A percentile compares a stretch with the other conserved stretches of the same genome.
Conservation (phyloP, 2,329 filamentous ascomycete genomes). For the Trichoderma sp. region DNA sequence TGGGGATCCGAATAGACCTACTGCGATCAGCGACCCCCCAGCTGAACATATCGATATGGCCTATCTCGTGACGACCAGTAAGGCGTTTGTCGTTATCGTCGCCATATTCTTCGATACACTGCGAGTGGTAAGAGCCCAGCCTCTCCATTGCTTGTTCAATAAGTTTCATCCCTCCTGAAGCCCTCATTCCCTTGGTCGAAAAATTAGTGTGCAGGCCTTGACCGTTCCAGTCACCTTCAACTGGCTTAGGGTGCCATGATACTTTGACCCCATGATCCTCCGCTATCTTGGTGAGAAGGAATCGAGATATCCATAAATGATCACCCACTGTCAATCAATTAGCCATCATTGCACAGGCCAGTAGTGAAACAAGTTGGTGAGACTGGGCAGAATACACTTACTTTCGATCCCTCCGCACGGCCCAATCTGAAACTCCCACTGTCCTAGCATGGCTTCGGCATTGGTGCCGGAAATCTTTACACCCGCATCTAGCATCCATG, state of each 20-base stretch:
- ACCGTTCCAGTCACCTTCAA: conserved; percentile 90
- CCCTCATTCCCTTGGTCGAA: no score
- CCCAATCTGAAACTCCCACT: no score
- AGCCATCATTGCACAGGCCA: no score
- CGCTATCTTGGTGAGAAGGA: conserved; percentile 82
- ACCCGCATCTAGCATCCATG: no score
- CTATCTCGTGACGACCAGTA: background rate
- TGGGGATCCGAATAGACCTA: background rate
- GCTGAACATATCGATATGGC: background rate
- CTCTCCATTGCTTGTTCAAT: background rate
- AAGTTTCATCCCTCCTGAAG: background rate
- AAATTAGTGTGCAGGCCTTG: conserved; percentile 68
- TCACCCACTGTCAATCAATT: no score
- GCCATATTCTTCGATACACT: background rate
- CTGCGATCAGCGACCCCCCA: background rate
- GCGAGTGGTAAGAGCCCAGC: background rate
- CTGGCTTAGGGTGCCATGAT: conserved; percentile 92
- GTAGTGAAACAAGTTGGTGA: no score
- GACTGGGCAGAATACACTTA: no score
- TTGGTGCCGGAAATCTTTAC: no score
- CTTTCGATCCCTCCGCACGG: no score
- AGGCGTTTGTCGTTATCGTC: background rate
- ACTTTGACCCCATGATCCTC: conserved; percentile 97
- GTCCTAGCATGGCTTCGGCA: no score
- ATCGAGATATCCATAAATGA: conserved; percentile 41